Percentiles rank a stretch among this genome's conserved stretches.
These are phyloP conservation scores for Ballota nigra DNA, from an alignment of 257 asterid species.

Conservation along the genomic window DNA sequence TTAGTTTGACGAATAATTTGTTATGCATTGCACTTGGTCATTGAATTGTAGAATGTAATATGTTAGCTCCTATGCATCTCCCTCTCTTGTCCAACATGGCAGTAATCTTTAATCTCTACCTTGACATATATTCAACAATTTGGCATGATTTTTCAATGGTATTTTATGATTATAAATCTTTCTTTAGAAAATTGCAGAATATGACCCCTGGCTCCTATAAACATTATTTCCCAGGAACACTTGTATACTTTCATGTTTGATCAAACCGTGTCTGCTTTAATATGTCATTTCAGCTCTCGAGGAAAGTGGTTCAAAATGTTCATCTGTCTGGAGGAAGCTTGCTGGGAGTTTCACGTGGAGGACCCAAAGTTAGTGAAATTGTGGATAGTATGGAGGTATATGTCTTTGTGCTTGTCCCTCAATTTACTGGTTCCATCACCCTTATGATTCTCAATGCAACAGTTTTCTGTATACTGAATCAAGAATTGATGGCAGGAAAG, in stretches of 20 bases:
- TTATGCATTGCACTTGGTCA: constrained; percentile 1
- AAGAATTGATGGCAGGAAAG: constrained; percentile 59
- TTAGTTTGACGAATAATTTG: background rate
- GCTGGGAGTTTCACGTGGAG: constrained; percentile 98
- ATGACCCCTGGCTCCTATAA: background rate
- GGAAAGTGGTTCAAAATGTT: constrained; percentile 93
- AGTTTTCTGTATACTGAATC: constrained; percentile 19
- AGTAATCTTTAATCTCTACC: constrained; percentile 8
- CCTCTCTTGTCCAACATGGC: background rate
- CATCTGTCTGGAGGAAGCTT: constrained; percentile 99
- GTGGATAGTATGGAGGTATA: constrained; percentile 89
- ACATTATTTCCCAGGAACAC: background rate
- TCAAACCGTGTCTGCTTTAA: background rate
- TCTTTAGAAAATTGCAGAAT: constrained; percentile 1
- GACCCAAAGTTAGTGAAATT: constrained; percentile 75
- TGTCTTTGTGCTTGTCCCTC: background rate
- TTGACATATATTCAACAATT: constrained; percentile 5
- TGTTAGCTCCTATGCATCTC: background rate
- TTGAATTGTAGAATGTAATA: constrained; percentile 1
- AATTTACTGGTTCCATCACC: constrained; percentile 7
- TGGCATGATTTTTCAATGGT: background rate
- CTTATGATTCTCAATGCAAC: background rate
- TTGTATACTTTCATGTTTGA: constrained; percentile 12
- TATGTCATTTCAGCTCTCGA: constrained; percentile 56
- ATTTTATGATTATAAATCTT: background rate